These are phyloP conservation scores for Stereum hirsutum DNA, from an alignment of 1,284 basidiomycete genomes.

Conservation along the genomic window DNA sequence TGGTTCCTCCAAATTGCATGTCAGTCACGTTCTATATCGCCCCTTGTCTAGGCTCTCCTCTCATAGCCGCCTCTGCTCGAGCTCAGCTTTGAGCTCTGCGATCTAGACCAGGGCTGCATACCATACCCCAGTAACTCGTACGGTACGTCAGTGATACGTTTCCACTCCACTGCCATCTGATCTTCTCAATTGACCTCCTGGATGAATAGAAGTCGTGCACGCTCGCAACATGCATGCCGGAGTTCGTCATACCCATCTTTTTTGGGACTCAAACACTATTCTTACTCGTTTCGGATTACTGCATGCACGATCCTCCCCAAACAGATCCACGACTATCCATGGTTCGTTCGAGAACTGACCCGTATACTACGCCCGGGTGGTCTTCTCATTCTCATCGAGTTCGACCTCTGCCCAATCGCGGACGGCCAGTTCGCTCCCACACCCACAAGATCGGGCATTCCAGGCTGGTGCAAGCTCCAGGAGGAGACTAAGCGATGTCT, in stretches of 20 bases:
- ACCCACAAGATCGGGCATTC: conserved; percentile 25
- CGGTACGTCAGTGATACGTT: too few species aligned
- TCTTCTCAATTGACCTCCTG: too few species aligned
- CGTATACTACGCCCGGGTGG: conserved; percentile 62
- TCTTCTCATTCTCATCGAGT: conserved; percentile 56
- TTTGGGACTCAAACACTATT: neutral
- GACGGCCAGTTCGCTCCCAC: conserved; percentile 29
- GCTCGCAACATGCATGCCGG: conserved; percentile 57
- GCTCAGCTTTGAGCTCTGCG: conserved; percentile 56
- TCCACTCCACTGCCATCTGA: too few species aligned
- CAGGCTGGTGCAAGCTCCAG: conserved; percentile 54
- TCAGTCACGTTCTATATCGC: conserved; percentile 25
- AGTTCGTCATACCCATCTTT: conserved; percentile 26
- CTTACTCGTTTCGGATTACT: conserved; percentile 19
- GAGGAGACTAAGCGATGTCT: conserved; percentile 47
- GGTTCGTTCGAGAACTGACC: conserved; percentile 47
- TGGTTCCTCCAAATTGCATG: conserved; percentile 62
- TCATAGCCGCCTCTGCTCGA: conserved; percentile 5
- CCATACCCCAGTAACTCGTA: conserved; percentile 55
- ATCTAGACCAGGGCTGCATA: conserved; percentile 45
- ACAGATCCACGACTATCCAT: conserved; percentile 52
- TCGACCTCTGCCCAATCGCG: conserved; percentile 38
- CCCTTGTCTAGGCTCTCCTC: too few species aligned
- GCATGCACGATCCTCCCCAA: conserved; percentile 19
- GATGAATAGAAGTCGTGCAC: conserved; percentile 60